These are phyloP conservation scores for Smallanthus sonchifolius DNA, from an alignment of 129 eudicot genomes.

Conservation along the genomic window DNA sequence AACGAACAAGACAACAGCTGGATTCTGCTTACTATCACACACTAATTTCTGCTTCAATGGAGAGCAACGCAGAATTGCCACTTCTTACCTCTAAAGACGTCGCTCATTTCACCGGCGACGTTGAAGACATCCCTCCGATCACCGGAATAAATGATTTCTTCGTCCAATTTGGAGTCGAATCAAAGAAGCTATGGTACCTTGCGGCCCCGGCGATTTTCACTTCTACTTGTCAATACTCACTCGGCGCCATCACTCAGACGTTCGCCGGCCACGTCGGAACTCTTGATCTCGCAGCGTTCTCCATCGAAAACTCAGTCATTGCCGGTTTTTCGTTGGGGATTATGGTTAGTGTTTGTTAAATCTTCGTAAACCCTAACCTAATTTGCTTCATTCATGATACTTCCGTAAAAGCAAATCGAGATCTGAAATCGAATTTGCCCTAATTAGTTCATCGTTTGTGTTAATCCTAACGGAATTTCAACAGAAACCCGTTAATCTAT, in stretches of 20 bases:
- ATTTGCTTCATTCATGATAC: neutral
- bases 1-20: too few species aligned
- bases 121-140: conserved; percentile 43
- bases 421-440: neutral
- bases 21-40: neutral
- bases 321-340: conserved; percentile 60
- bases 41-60: conserved; percentile 6
- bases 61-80: conserved; percentile 12
- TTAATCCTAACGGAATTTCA: too few species aligned
- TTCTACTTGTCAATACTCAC: conserved; percentile 44
- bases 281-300: conserved; percentile 41
- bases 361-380: neutral
- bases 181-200: conserved; percentile 45
- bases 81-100: conserved; percentile 18
- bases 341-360: conserved; percentile 40
- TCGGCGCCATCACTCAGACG: conserved; percentile 50
- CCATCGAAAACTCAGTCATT: conserved; percentile 44
- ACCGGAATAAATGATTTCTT: conserved; percentile 33
- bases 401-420: neutral
- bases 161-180: conserved; percentile 44
- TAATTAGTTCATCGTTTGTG: too few species aligned
- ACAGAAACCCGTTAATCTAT: too few species aligned
- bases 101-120: conserved; percentile 42
- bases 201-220: conserved; percentile 59
- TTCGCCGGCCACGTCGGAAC: conserved; percentile 47